phyloP scores from a whole-genome alignment of 371 early-diverging fungal genomes.

The Syncephalastrum racemosum region DNA sequence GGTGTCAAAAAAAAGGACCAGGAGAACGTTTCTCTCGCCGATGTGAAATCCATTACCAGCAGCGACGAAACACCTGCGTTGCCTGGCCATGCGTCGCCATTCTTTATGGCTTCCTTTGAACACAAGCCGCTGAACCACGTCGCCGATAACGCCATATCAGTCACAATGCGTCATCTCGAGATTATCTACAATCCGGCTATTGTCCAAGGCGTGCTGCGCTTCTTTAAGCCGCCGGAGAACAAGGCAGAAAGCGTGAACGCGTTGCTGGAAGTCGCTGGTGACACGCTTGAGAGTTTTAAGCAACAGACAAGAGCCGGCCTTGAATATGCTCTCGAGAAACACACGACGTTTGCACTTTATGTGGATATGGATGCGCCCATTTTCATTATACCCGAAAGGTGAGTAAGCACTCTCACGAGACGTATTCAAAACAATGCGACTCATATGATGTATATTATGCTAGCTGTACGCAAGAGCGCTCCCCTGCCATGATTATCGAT shows the following conservation, averaged over 20 bases:
- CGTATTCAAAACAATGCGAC: neutral
- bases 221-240: constrained; percentile 70
- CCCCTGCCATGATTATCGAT: constrained; percentile 72
- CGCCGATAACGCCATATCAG: constrained; percentile 72
- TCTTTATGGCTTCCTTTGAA: constrained; percentile 71
- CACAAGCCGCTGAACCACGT: constrained; percentile 68
- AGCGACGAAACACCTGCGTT: neutral
- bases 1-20: constrained; percentile 35
- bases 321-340: constrained; percentile 75
- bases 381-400: constrained; percentile 79
- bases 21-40: neutral
- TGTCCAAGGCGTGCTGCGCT: constrained; percentile 62
- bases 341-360: constrained; percentile 74
- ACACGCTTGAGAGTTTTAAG: constrained; percentile 71
- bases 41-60: too few relatives aligned
- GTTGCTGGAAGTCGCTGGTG: constrained; percentile 68
- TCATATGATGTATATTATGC: neutral
- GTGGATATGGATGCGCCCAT: constrained; percentile 87
- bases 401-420: neutral
- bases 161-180: constrained; percentile 78
- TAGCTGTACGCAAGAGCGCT: constrained; percentile 44
- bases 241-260: constrained; percentile 61
- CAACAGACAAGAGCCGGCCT: constrained; percentile 78
- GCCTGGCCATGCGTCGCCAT: constrained; percentile 36
- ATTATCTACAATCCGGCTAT: constrained; percentile 76